Percentiles rank a stretch among this genome's conserved stretches.
These are phyloP conservation scores for Hericium rajendrae DNA, from an alignment of 768 basidiomycete genomes.

Conservation along the genomic window DNA sequence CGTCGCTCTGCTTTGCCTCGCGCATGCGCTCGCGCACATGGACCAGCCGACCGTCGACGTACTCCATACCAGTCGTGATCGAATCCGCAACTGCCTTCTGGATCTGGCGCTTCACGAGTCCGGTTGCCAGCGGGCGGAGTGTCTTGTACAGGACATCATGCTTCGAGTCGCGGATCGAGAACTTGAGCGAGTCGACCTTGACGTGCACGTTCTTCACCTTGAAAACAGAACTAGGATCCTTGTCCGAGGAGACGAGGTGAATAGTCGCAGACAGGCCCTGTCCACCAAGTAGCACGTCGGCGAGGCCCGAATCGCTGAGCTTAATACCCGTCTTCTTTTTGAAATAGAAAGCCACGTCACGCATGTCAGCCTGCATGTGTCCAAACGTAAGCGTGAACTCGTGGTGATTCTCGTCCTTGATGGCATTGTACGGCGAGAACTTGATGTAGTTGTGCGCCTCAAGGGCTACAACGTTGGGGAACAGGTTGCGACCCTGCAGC, in stretches of 20 bases:
- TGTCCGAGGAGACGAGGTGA: slow-evolving; percentile 49
- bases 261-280: slow-evolving; percentile 67
- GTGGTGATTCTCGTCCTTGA: slow-evolving; percentile 52
- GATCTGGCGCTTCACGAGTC: slow-evolving; percentile 72
- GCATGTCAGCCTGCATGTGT: slow-evolving; percentile 91
- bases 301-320: slow-evolving; percentile 72
- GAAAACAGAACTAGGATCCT: slow-evolving; percentile 63
- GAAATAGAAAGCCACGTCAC: slow-evolving; percentile 89
- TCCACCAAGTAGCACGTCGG: slow-evolving; percentile 80
- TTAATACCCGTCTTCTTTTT: slow-evolving; percentile 77
- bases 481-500: slow-evolving; percentile 78
- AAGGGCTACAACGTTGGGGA: slow-evolving; percentile 67
- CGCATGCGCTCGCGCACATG: slow-evolving; percentile 73
- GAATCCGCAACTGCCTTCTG: slow-evolving; percentile 53
- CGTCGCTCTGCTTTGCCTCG: slow-evolving; percentile 30
- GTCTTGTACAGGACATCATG: slow-evolving; percentile 87
- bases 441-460: slow-evolving; percentile 78
- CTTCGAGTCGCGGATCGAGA: slow-evolving; percentile 84
- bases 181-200: slow-evolving; percentile 82
- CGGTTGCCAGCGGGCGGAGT: slow-evolving; percentile 67
- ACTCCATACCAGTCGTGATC: slow-evolving; percentile 74
- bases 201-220: slow-evolving; percentile 61
- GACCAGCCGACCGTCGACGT: slow-evolving; percentile 83
- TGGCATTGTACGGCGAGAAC: slow-evolving; percentile 69
- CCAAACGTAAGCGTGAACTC: slow-evolving; percentile 64